phyloP scores from a whole-genome alignment of 352 stramenopile species.

The Phytophthora europaea region DNA sequence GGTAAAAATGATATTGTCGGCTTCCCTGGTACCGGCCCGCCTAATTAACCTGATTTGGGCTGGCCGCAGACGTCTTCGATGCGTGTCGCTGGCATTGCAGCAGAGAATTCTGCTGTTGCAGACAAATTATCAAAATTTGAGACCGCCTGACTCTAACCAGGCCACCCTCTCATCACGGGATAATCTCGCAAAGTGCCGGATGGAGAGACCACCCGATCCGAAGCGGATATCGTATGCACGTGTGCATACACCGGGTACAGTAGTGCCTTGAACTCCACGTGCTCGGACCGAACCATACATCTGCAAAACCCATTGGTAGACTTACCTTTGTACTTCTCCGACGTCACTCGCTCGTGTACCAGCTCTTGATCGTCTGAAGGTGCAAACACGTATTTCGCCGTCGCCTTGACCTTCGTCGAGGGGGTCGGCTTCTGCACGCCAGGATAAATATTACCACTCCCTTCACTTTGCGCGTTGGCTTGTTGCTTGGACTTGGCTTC shows the following conservation, averaged over 20 bases:
- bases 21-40: too few relatives aligned
- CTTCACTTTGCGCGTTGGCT: too few relatives aligned
- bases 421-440: too few relatives aligned
- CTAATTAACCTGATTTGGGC: too few relatives aligned
- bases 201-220: constrained; percentile 5
- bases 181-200: constrained; percentile 3
- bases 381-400: constrained; percentile 1
- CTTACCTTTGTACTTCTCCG: background rate
- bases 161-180: background rate
- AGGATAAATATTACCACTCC: too few relatives aligned
- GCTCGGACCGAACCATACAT: background rate
- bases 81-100: background rate
- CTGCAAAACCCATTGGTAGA: background rate
- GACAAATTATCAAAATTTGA: constrained; percentile 18
- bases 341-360: background rate
- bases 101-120: constrained; percentile 11
- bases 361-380: background rate
- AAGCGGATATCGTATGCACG: background rate
- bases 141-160: background rate
- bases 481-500: background rate
- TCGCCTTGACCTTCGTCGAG: too few relatives aligned
- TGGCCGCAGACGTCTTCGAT: constrained; percentile 16
- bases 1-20: too few relatives aligned
- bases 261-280: background rate
- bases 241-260: constrained; percentile 2